These are phyloP conservation scores for Daldinia concentrica DNA, from an alignment of 495 filamentous ascomycete genomes.

Conservation along the genomic window DNA sequence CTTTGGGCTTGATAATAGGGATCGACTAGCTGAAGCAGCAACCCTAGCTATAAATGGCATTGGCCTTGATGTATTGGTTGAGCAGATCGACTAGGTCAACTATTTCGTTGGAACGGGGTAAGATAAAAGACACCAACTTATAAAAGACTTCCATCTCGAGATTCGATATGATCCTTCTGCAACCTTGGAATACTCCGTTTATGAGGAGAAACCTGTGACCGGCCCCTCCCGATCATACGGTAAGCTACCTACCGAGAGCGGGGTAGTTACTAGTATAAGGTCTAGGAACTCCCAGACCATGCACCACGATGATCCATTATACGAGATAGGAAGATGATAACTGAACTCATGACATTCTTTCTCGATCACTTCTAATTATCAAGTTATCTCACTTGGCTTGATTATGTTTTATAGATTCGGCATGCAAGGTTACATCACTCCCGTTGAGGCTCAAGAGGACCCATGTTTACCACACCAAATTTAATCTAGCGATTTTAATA, in stretches of 20 bases:
- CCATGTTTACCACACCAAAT: neutral
- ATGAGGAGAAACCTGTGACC: slow-evolving; percentile 21
- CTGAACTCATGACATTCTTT: too few species aligned
- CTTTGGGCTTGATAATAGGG: slow-evolving; percentile 12
- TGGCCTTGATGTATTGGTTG: neutral
- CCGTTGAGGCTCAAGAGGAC: neutral
- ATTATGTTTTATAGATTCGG: neutral
- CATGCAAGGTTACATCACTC: slow-evolving; percentile 4
- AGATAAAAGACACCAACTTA: neutral
- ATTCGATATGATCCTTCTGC: neutral
- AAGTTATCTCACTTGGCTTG: neutral
- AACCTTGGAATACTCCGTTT: neutral
- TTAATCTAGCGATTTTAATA: too few species aligned
- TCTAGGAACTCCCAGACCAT: neutral
- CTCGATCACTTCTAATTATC: too few species aligned
- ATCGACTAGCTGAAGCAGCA: slow-evolving; percentile 1
- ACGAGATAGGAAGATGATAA: too few species aligned
- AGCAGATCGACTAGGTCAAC: neutral
- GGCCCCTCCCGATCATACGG: slow-evolving; percentile 12
- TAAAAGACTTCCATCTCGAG: slow-evolving; percentile 9
- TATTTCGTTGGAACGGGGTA: slow-evolving; percentile 1
- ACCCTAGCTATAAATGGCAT: slow-evolving; percentile 21
- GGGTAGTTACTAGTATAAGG: slow-evolving; percentile 23
- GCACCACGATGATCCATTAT: neutral
- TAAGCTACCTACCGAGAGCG: slow-evolving; percentile 40